A percentile compares a stretch with the other conserved stretches of the same genome.
Conservation (phyloP, 2,329 filamentous ascomycete genomes). For the Metarhizium brunneum region DNA sequence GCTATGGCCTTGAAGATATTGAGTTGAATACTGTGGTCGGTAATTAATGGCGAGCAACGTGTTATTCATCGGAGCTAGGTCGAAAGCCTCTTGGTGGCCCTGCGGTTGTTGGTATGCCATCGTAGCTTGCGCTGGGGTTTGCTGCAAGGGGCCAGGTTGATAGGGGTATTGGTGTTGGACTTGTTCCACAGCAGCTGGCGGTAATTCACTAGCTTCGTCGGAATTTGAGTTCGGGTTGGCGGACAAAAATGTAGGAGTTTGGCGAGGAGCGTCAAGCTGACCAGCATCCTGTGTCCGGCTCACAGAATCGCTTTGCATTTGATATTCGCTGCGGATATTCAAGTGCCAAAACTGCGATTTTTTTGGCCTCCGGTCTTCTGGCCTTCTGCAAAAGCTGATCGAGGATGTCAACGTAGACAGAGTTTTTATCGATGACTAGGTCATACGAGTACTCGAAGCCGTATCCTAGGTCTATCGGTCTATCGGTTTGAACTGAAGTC, state of each 20-base stretch:
- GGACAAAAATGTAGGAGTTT: not conserved
- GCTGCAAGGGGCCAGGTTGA: not conserved
- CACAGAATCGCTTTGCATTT: not conserved
- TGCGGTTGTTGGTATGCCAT: slow-evolving; percentile 24
- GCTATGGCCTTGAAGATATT: slow-evolving; percentile 23
- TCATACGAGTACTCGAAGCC: too few relatives aligned
- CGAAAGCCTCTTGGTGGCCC: slow-evolving; percentile 27
- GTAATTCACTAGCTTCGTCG: not conserved
- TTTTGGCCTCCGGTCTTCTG: too few relatives aligned
- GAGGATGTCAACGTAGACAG: too few relatives aligned
- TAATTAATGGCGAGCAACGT: slow-evolving; percentile 33
- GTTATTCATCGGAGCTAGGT: slow-evolving; percentile 36
- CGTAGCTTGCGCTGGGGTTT: slow-evolving; percentile 24
- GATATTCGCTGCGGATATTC: not conserved
- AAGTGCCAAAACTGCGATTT: not conserved
- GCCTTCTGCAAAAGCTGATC: too few relatives aligned
- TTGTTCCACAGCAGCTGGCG: not conserved
- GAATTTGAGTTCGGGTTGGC: not conserved
- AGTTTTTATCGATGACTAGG: too few relatives aligned
- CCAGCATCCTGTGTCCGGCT: not conserved
- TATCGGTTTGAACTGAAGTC: too few relatives aligned
- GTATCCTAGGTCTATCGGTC: too few relatives aligned
- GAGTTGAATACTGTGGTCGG: slow-evolving; percentile 19
- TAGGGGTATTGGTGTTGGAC: not conserved
- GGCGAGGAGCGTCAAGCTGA: not conserved